These are phyloP conservation scores for Stygiomarasmius scandens DNA, from an alignment of 1,284 basidiomycete species.

Conservation along the genomic window DNA sequence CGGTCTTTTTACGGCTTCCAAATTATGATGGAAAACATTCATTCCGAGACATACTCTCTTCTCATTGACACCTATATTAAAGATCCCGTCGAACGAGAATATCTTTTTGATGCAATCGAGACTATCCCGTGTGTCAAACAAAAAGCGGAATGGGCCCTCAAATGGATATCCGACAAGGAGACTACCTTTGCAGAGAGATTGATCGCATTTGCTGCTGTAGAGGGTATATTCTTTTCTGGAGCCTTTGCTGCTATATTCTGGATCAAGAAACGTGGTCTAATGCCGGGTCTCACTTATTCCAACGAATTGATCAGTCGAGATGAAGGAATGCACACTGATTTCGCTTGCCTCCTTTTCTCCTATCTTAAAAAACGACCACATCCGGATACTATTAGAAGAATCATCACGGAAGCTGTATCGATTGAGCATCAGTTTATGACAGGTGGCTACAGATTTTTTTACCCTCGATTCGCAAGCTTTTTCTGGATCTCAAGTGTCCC, in stretches of 20 bases:
- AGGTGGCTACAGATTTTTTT: slow-evolving; percentile 33
- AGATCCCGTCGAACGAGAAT: slow-evolving; percentile 81
- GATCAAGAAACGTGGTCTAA: slow-evolving; percentile 98
- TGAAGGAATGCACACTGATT: slow-evolving; percentile 98
- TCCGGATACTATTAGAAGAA: slow-evolving; percentile 62
- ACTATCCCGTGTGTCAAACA: slow-evolving; percentile 90
- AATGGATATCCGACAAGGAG: slow-evolving; percentile 85
- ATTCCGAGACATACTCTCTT: slow-evolving; percentile 97
- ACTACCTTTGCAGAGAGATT: slow-evolving; percentile 92
- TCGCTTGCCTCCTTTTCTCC: slow-evolving; percentile 93
- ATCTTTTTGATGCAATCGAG: slow-evolving; percentile 93
- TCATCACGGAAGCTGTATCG: slow-evolving; percentile 73
- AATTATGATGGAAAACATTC: slow-evolving; percentile 99
- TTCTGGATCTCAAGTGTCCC: not conserved
- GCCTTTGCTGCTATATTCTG: slow-evolving; percentile 96
- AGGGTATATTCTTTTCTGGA: slow-evolving; percentile 99
- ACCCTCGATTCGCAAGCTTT: not conserved
- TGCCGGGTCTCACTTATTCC: slow-evolving; percentile 97
- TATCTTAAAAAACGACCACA: slow-evolving; percentile 74
- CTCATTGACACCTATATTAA: slow-evolving; percentile 98
- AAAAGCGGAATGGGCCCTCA: slow-evolving; percentile 93
- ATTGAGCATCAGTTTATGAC: slow-evolving; percentile 74
- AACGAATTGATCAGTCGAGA: slow-evolving; percentile 97
- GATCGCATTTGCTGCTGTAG: slow-evolving; percentile 94
- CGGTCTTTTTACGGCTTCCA: slow-evolving; percentile 99